Percentiles rank a stretch among this genome's conserved stretches.
phyloP scores from a whole-genome alignment of 768 basidiomycete species.

The Lactarius akahatsu region DNA sequence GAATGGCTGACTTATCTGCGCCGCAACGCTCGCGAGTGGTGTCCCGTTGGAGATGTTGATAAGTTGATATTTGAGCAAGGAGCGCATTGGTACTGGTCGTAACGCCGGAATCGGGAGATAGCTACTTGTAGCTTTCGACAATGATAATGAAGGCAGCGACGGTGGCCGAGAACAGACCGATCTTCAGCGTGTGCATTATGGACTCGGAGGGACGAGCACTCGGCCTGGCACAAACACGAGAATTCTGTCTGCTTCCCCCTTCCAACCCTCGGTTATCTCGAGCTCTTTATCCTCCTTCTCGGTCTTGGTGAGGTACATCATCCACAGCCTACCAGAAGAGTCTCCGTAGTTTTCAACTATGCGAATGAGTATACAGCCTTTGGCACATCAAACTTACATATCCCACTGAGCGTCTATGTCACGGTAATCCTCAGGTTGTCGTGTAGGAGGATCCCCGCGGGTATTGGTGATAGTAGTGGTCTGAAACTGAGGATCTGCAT shows the following conservation, averaged over 20 bases:
- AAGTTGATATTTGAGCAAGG: constrained; percentile 18
- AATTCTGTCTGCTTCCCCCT: neutral
- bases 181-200: neutral
- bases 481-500: neutral
- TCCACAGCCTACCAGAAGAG: neutral
- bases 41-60: constrained; percentile 3
- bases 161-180: constrained; percentile 15
- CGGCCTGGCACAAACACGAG: constrained; percentile 17
- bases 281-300: neutral
- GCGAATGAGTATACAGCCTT: neutral
- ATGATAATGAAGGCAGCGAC: constrained; percentile 8
- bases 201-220: neutral
- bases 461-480: neutral
- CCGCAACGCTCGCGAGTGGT: neutral
- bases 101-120: constrained; percentile 10
- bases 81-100: neutral
- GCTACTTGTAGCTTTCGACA: constrained; percentile 7
- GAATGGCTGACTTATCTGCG: neutral
- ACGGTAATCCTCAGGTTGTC: no score
- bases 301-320: neutral
- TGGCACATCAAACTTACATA: no score
- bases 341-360: neutral
- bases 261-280: neutral
- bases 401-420: neutral
- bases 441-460: neutral